Conservation (phyloP, 352 stramenopile species). For the Pythium dissimile region DNA sequence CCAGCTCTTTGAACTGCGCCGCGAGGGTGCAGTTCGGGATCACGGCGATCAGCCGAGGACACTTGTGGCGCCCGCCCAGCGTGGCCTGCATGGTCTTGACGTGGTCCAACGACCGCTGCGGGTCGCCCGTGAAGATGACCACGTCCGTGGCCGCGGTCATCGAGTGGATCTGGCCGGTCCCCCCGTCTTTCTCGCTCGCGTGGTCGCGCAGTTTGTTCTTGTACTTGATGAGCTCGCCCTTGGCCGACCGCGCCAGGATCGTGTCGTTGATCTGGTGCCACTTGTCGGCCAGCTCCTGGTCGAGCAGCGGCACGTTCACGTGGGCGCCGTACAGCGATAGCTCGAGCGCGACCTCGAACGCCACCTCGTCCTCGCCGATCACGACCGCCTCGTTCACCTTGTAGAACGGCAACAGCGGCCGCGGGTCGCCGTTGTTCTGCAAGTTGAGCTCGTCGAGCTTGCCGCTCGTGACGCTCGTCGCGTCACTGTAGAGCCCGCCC, state of each 20-base stretch:
- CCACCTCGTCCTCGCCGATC: constrained; percentile 57
- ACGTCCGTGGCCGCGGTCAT: constrained; percentile 46
- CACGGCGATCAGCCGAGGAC: constrained; percentile 56
- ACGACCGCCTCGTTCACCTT: constrained; percentile 46
- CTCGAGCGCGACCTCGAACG: constrained; percentile 61
- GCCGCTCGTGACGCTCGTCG: constrained; percentile 3
- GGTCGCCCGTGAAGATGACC: constrained; percentile 60
- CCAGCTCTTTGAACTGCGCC: constrained; percentile 38
- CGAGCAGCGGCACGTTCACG: constrained; percentile 57
- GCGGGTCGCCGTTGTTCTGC: constrained; percentile 36
- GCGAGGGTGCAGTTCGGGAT: constrained; percentile 35
- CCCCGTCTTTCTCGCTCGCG: constrained; percentile 4
- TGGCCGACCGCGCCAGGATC: constrained; percentile 43
- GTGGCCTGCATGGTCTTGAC: constrained; percentile 42
- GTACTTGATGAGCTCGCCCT: constrained; percentile 62
- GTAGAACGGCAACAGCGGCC: constrained; percentile 36
- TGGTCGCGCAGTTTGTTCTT: constrained; percentile 54
- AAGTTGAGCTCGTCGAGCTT: constrained; percentile 15
- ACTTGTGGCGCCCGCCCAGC: constrained; percentile 24
- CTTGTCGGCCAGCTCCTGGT: constrained; percentile 51
- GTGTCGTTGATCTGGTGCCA: constrained; percentile 59
- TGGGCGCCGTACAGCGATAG: constrained; percentile 59
- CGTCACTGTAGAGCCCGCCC: background rate
- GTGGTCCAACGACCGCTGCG: constrained; percentile 38
- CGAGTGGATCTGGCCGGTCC: constrained; percentile 26